Percentiles rank a stretch among this genome's conserved stretches.
Evolutionary conservation across 2,329 filamentous ascomycete species (phyloP).

Genomic region (Aureobasidium leucospermi): DNA sequence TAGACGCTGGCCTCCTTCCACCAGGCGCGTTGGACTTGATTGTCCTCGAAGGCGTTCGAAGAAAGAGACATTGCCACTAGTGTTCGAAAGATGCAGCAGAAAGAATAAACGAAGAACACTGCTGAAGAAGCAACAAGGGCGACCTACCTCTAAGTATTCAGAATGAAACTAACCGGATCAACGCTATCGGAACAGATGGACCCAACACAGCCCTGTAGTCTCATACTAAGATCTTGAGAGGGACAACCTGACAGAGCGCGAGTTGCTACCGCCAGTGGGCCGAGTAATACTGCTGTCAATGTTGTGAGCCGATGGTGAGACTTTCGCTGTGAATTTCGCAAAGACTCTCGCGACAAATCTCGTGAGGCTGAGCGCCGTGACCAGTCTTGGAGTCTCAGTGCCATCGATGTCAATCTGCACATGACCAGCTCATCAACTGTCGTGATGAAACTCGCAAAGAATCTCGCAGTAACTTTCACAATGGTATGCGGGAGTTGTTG

Average conservation of each 20-base stretch:
- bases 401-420: too few species aligned
- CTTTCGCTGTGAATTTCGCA: not conserved
- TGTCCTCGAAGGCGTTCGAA: not conserved
- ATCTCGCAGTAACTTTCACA: not conserved
- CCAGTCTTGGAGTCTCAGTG: too few species aligned
- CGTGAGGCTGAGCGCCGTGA: not conserved
- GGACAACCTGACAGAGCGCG: too few species aligned
- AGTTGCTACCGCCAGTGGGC: too few species aligned
- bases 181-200: not conserved
- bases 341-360: not conserved
- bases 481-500: not conserved
- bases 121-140: not conserved
- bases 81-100: not conserved
- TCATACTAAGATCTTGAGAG: too few species aligned
- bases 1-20: conserved; percentile 36
- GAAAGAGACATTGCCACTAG: not conserved
- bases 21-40: conserved; percentile 21
- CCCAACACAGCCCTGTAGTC: too few species aligned
- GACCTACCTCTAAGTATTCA: not conserved
- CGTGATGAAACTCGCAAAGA: not conserved
- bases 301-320: too few species aligned
- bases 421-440: not conserved
- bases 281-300: too few species aligned
- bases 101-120: not conserved
- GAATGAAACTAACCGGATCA: not conserved